These are phyloP conservation scores for Mycocentrospora acerina DNA, from an alignment of 2,329 filamentous ascomycete genomes.

Conservation along the genomic window DNA sequence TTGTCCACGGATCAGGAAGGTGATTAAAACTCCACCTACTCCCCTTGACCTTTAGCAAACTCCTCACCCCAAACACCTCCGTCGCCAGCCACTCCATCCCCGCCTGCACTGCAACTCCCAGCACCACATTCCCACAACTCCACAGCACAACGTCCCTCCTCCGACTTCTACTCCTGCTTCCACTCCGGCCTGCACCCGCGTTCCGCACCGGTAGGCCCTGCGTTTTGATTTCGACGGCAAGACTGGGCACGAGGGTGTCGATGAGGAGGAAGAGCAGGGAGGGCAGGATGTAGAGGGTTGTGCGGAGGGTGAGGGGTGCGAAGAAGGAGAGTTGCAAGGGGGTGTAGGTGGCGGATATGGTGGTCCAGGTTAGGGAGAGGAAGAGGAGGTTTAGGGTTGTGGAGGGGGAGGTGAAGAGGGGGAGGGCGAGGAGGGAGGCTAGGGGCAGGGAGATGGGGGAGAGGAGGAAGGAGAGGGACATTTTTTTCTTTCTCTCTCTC, in stretches of 20 bases:
- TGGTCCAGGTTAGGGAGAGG: constrained; percentile 89
- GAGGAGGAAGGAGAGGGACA: constrained; percentile 34
- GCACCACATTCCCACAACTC: constrained; percentile 57
- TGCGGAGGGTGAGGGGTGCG: constrained; percentile 66
- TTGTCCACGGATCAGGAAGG: constrained; percentile 64
- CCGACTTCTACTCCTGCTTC: constrained; percentile 42
- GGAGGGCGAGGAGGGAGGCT: constrained; percentile 68
- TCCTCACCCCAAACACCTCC: constrained; percentile 54
- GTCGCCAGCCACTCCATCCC: constrained; percentile 58
- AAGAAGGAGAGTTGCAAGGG: constrained; percentile 74
- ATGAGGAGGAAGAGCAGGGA: constrained; percentile 72
- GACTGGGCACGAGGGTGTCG: constrained; percentile 68
- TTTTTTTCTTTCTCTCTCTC: too few relatives aligned
- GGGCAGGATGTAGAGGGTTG: constrained; percentile 72
- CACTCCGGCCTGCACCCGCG: constrained; percentile 47
- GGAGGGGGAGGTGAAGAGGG: constrained; percentile 71
- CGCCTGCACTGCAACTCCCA: constrained; percentile 58
- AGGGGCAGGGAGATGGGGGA: constrained; percentile 43
- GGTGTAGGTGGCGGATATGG: constrained; percentile 74
- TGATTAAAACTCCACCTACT: constrained; percentile 62
- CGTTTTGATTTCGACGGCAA: constrained; percentile 69
- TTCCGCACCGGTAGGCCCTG: constrained; percentile 47
- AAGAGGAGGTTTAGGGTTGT: constrained; percentile 84
- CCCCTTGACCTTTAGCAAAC: constrained; percentile 60
- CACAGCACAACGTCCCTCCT: constrained; percentile 56